Conservation (phyloP, 2,329 filamentous ascomycete species). For the Ceratocystis alfenasii region DNA sequence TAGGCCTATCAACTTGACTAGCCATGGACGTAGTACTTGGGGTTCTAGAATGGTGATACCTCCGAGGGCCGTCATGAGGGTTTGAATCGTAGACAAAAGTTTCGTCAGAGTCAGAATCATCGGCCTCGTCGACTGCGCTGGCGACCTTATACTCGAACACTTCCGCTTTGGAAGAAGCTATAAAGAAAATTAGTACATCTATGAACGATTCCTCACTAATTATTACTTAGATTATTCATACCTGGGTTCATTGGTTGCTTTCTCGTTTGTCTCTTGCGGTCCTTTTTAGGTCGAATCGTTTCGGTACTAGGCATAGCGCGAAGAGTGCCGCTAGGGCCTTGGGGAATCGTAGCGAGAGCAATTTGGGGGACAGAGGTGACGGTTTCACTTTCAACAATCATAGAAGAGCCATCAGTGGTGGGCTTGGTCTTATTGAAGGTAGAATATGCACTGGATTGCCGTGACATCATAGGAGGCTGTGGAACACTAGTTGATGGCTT, state of each 20-base stretch:
- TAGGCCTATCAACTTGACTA: constrained; percentile 53
- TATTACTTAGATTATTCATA: constrained; percentile 49
- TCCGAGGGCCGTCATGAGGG: constrained; percentile 58
- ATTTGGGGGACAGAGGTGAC: constrained; percentile 83
- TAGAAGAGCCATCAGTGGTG: constrained; percentile 67
- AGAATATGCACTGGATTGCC: constrained; percentile 52
- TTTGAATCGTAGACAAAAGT: constrained; percentile 99
- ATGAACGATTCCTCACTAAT: neutral
- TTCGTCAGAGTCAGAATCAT: constrained; percentile 94
- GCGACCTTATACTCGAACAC: constrained; percentile 97
- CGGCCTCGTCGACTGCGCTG: constrained; percentile 86
- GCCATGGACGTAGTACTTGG: constrained; percentile 81
- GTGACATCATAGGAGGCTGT: constrained; percentile 43
- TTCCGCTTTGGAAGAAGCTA: constrained; percentile 87
- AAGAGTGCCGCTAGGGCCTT: constrained; percentile 46
- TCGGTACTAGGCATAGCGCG: constrained; percentile 85
- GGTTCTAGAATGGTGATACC: constrained; percentile 89
- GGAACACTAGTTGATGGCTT: constrained; percentile 34
- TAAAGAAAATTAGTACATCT: constrained; percentile 23
- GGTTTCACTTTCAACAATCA: constrained; percentile 97
- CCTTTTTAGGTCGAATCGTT: constrained; percentile 87
- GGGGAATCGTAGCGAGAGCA: constrained; percentile 52
- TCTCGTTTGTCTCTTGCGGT: constrained; percentile 67
- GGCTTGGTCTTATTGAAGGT: constrained; percentile 58
- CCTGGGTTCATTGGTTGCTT: constrained; percentile 65